These are phyloP conservation scores for Eucalyptus dawsonii DNA, from an alignment of 345 rosid genomes.

Conservation along the genomic window DNA sequence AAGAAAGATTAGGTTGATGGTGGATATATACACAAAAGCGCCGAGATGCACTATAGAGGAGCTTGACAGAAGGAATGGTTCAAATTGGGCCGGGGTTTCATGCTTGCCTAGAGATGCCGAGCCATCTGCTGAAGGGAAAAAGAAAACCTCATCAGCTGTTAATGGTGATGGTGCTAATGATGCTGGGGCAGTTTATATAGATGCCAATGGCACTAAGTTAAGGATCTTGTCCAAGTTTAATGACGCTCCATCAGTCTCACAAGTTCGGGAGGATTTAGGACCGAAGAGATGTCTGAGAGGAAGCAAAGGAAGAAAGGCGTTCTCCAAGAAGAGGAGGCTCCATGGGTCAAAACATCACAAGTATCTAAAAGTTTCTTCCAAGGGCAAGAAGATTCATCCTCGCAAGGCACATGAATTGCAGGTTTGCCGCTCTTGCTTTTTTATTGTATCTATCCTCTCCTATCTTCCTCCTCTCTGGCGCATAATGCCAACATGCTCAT, in stretches of 20 bases:
- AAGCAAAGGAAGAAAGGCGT: slow-evolving; percentile 22
- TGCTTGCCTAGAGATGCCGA: slow-evolving; percentile 25
- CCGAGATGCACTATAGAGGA: slow-evolving; percentile 68
- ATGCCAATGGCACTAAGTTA: slow-evolving; percentile 75
- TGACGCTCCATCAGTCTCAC: slow-evolving; percentile 14
- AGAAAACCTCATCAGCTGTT: slow-evolving; percentile 19
- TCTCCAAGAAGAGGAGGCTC: slow-evolving; percentile 32
- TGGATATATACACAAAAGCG: slow-evolving; percentile 69
- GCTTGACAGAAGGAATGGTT: slow-evolving; percentile 85
- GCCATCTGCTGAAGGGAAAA: slow-evolving; percentile 19
- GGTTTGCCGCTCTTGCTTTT: slow-evolving; percentile 27
- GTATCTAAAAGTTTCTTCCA: slow-evolving; percentile 40
- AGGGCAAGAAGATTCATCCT: slow-evolving; percentile 29
- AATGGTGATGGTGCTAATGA: slow-evolving; percentile 40
- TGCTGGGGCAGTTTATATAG: slow-evolving; percentile 84
- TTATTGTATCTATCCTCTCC: neutral
- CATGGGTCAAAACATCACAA: slow-evolving; percentile 31
- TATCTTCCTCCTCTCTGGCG: neutral
- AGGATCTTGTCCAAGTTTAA: slow-evolving; percentile 64
- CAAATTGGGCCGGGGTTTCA: slow-evolving; percentile 36
- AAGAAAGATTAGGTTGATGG: slow-evolving; percentile 64
- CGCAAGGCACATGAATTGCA: slow-evolving; percentile 30
- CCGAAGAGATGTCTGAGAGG: slow-evolving; percentile 24
- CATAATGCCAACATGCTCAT: neutral
- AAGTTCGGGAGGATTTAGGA: slow-evolving; percentile 13